These are phyloP conservation scores for Hypoxylon fragiforme DNA, from an alignment of 495 filamentous ascomycete species.

Conservation along the genomic window DNA sequence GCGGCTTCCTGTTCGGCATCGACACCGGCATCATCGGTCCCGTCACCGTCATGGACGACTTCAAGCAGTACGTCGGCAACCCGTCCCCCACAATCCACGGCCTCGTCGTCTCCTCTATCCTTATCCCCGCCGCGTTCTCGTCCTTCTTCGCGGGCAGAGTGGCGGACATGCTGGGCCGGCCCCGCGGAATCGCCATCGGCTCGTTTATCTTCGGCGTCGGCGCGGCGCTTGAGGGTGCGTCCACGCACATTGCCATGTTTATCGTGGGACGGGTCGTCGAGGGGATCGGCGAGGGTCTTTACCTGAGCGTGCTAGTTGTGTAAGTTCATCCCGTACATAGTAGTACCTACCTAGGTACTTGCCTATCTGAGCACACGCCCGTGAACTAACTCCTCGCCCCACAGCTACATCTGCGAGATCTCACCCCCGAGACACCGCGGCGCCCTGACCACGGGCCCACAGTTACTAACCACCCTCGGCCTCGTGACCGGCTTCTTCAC, in stretches of 20 bases:
- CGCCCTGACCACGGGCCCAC: conserved; percentile 58
- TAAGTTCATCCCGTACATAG: conserved; percentile 17
- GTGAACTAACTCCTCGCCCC: too few relatives aligned
- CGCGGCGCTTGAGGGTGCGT: conserved; percentile 52
- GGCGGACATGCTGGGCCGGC: conserved; percentile 61
- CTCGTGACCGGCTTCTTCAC: conserved; percentile 62
- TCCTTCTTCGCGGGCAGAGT: conserved; percentile 66
- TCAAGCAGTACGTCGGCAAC: conserved; percentile 53
- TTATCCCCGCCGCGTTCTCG: conserved; percentile 64
- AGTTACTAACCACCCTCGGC: conserved; percentile 58
- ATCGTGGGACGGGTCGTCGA: conserved; percentile 58
- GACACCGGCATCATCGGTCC: conserved; percentile 70
- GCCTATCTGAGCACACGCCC: too few relatives aligned
- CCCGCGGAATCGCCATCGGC: conserved; percentile 57
- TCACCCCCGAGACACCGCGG: conserved; percentile 58
- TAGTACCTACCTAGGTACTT: too few relatives aligned
- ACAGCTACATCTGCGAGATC: conserved; percentile 61
- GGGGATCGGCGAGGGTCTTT: conserved; percentile 65
- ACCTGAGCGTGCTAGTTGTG: conserved; percentile 59
- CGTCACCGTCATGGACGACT: conserved; percentile 64
- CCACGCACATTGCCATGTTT: conserved; percentile 59
- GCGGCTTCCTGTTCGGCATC: conserved; percentile 43
- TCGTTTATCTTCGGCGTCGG: conserved; percentile 58
- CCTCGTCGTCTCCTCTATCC: conserved; percentile 66
- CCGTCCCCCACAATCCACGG: conserved; percentile 63